Conservation (phyloP, 306 rosid species). For the Vigna angularis region DNA sequence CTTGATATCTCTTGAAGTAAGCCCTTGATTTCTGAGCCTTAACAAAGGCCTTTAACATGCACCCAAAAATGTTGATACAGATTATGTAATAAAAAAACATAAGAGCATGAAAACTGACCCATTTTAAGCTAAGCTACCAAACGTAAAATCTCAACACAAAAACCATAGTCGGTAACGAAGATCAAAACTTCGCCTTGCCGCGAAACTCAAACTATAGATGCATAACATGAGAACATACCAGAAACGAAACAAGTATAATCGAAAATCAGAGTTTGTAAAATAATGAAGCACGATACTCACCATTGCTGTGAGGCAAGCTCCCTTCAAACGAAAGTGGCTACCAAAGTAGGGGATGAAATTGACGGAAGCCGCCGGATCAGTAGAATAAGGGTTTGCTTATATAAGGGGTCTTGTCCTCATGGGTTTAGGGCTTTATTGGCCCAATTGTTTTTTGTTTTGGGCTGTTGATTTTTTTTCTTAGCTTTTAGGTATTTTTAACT, state of each 20-base stretch:
- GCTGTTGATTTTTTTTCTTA: background rate
- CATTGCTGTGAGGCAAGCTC: slow-evolving; percentile 27
- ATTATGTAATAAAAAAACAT: background rate
- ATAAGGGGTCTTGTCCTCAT: slow-evolving; percentile 23
- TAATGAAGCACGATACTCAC: background rate
- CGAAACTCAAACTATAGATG: background rate
- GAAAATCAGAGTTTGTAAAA: background rate
- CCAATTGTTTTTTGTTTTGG: background rate
- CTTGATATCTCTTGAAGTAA: slow-evolving; percentile 58
- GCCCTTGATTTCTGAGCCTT: slow-evolving; percentile 51
- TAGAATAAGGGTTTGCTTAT: slow-evolving; percentile 18
- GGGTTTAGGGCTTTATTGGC: too few species aligned
- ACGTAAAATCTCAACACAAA: background rate
- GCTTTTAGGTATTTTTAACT: background rate
- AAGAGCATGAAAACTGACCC: background rate
- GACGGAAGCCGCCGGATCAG: background rate
- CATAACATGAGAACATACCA: background rate
- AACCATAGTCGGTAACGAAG: background rate
- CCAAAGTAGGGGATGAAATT: background rate
- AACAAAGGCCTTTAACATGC: background rate
- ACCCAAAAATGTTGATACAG: background rate
- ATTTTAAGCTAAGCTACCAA: background rate
- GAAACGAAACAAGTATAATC: background rate
- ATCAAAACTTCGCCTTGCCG: background rate
- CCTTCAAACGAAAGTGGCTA: background rate